A percentile compares a stretch with the other conserved stretches of the same genome.
These are phyloP conservation scores for Agrostemma githago DNA, from an alignment of 148 eudicot species.

Conservation along the genomic window DNA sequence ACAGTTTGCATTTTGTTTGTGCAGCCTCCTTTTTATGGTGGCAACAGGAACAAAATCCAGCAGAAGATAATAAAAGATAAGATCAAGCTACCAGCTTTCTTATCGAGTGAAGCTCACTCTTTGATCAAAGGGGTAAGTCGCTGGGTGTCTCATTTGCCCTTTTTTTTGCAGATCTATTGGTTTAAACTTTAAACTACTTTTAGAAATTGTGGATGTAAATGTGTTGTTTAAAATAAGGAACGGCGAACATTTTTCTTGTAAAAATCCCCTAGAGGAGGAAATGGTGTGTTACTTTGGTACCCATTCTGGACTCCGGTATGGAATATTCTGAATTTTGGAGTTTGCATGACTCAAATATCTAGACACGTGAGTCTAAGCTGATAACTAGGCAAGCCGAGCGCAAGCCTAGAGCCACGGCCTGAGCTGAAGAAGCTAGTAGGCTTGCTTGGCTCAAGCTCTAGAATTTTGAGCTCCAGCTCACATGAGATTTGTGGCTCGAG, in stretches of 20 bases:
- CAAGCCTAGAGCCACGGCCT: too few species aligned
- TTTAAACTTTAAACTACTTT: not conserved
- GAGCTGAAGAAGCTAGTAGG: too few species aligned
- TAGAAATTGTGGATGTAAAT: not conserved
- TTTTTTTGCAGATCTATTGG: not conserved
- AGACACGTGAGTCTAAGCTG: too few species aligned
- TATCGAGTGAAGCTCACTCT: slow-evolving; percentile 83
- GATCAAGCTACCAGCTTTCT: slow-evolving; percentile 70
- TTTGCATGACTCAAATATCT: not conserved
- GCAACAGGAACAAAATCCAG: slow-evolving; percentile 68
- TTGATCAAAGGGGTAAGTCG: slow-evolving; percentile 70
- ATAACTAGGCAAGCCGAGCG: too few species aligned
- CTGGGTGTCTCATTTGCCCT: not conserved
- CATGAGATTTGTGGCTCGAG: too few species aligned
- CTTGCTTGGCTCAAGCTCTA: too few species aligned
- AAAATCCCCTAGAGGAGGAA: not conserved
- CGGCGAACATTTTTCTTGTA: not conserved
- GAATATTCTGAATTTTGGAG: not conserved
- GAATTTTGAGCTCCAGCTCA: too few species aligned
- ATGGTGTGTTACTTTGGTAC: not conserved
- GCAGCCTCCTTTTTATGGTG: slow-evolving; percentile 86
- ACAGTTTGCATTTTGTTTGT: slow-evolving; percentile 20
- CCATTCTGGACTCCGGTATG: not conserved
- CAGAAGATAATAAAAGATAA: slow-evolving; percentile 79
- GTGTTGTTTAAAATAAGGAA: not conserved